Percentiles rank a stretch among this genome's conserved stretches.
Conservation (phyloP, 1,284 basidiomycete genomes). For the Ganoderma lingzhi region DNA sequence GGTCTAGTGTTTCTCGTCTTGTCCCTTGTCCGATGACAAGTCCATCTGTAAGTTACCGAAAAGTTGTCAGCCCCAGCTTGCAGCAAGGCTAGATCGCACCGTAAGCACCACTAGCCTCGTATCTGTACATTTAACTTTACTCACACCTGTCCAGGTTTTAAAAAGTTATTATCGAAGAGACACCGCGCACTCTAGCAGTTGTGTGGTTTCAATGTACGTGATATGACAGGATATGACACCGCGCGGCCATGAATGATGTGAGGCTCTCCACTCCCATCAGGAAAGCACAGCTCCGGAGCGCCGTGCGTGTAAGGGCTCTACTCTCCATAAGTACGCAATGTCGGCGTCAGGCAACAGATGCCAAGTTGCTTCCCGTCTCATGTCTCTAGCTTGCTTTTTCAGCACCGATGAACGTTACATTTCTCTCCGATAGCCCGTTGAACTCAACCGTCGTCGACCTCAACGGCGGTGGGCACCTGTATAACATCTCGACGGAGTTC, state of each 20-base stretch:
- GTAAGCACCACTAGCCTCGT: no score
- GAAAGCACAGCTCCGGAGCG: neutral
- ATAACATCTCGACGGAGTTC: constrained; percentile 14
- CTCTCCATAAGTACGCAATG: neutral
- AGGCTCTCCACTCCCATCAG: neutral
- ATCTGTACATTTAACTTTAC: no score
- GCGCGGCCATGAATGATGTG: neutral
- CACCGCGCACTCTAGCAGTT: neutral
- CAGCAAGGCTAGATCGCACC: neutral
- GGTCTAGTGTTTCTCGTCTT: neutral
- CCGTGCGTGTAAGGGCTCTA: neutral
- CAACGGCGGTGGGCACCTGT: constrained; percentile 16
- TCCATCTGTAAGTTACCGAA: neutral
- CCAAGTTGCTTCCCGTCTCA: neutral
- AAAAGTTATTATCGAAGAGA: neutral
- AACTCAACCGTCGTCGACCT: constrained; percentile 20
- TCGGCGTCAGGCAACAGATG: neutral
- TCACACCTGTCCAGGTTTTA: neutral
- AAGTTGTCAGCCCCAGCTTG: neutral
- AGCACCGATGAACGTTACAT: constrained; percentile 17
- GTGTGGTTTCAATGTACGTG: neutral
- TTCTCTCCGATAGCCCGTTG: constrained; percentile 19
- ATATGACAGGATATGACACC: neutral
- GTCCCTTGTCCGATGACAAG: no score
- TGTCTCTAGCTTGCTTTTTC: neutral